A percentile compares a stretch with the other conserved stretches of the same genome.
phyloP scores from a whole-genome alignment of 2,329 filamentous ascomycete species.

The Gyromitra esculenta region DNA sequence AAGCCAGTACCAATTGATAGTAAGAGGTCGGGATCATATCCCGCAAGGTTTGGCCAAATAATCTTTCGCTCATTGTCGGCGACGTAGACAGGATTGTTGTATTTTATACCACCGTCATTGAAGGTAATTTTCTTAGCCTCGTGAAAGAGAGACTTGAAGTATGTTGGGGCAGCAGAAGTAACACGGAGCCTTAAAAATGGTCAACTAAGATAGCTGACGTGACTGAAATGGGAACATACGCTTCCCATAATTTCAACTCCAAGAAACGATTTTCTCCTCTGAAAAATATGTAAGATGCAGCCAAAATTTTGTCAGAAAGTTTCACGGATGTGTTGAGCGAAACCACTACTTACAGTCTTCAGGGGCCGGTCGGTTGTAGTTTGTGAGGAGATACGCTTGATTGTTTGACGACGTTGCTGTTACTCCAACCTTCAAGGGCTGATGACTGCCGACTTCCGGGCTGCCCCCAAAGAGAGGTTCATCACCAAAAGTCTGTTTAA shows the following conservation, averaged over 20 bases:
- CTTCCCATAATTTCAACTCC: constrained; percentile 66
- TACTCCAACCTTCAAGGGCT: constrained; percentile 60
- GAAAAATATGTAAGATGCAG: constrained; percentile 60
- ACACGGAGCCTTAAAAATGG: constrained; percentile 61
- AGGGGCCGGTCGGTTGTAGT: constrained; percentile 61
- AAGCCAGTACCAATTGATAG: constrained; percentile 59
- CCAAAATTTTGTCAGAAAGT: constrained; percentile 41
- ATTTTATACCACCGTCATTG: constrained; percentile 65
- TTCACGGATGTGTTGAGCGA: background rate
- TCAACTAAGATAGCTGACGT: background rate
- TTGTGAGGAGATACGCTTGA: constrained; percentile 62
- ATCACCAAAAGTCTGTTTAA: constrained; percentile 59
- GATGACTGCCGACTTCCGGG: constrained; percentile 25
- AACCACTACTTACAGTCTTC: constrained; percentile 45
- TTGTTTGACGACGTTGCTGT: constrained; percentile 62
- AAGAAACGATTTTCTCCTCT: constrained; percentile 60
- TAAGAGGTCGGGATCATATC: constrained; percentile 57
- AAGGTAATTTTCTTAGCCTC: constrained; percentile 63
- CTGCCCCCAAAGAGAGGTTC: constrained; percentile 61
- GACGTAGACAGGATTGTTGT: constrained; percentile 65
- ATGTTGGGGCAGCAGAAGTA: constrained; percentile 64
- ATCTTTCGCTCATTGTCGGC: constrained; percentile 64
- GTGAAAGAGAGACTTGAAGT: constrained; percentile 66
- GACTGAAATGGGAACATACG: constrained; percentile 56
- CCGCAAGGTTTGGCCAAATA: constrained; percentile 57